These are phyloP conservation scores for Phytophthora niederhauseri DNA, from an alignment of 352 stramenopile species.

Conservation along the genomic window DNA sequence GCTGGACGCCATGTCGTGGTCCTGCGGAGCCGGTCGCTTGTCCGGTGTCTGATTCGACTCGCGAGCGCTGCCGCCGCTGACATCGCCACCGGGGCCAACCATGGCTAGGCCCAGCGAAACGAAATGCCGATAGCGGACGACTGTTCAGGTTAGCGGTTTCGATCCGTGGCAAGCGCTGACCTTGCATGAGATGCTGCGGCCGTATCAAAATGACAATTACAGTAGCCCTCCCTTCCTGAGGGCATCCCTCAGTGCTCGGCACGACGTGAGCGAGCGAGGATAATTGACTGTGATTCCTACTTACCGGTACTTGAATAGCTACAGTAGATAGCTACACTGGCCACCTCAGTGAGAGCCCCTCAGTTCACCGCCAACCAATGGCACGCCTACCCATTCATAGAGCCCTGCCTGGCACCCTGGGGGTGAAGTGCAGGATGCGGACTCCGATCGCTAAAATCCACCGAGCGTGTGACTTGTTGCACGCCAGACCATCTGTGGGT, in stretches of 20 bases:
- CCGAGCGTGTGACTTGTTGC: slow-evolving; percentile 20
- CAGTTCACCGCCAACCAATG: too few species aligned
- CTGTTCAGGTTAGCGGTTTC: slow-evolving; percentile 11
- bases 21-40: slow-evolving; percentile 2
- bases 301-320: too few species aligned
- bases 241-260: too few species aligned
- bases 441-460: slow-evolving; percentile 21
- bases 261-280: too few species aligned
- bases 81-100: slow-evolving; percentile 2
- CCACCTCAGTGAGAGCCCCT: too few species aligned
- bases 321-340: too few species aligned
- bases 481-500: neutral
- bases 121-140: slow-evolving; percentile 1
- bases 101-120: slow-evolving; percentile 2
- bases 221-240: too few species aligned
- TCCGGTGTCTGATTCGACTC: neutral
- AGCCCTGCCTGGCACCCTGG: too few species aligned
- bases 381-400: too few species aligned
- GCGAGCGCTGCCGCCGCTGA: slow-evolving; percentile 2
- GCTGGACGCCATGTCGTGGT: slow-evolving; percentile 10
- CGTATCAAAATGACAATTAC: too few species aligned
- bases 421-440: neutral
- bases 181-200: neutral
- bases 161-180: neutral
- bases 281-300: too few species aligned